Evolutionary conservation across 352 stramenopile species (phyloP), one percentile per base, ranked within the genome.

Genomic region (Pythium periplocum): DNA sequence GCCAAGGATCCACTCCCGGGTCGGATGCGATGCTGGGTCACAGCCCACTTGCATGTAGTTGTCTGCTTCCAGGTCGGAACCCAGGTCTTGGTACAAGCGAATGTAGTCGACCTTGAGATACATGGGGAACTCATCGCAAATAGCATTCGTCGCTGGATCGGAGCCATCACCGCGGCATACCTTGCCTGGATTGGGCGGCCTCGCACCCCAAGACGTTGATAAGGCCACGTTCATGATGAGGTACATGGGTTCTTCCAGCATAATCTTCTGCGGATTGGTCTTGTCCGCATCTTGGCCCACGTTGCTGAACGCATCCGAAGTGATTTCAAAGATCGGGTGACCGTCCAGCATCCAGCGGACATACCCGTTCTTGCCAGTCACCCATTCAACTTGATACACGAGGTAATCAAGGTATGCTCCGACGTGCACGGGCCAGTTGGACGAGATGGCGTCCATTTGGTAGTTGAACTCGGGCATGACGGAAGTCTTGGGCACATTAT

Each of bases 211-310:
- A 44, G 78, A 64, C 6, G 56, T 68, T 26, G 74, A 85, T 44
- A 94, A 61, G 0, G 86, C 86, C 17, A 84, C 90, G 66, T 94
- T 96, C 42, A 96, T 56, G 11, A 96, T 57, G 50, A 96, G 61
- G 59, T 90, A 92, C 64, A 81, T 90, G 2, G 86, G 86, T 62
- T 96, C 86, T 31, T 72, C 60, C 32, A 53, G 41, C 37, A 62
- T 54, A 31, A 66, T 31, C 43, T 64, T 63, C 12, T 38, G 33
- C 12, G 59, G 59, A 31, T 66, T 66, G 52, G 12, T 59, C 31
- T 58, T 41, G 6, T 63, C 45, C 7, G 12, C 33, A 34, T 53
- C 45, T 39, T 64, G 53, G 4, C 42, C 42, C 8, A 61, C 49
- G 42, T 63, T 61, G 17, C 30, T 59, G 38, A 63, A 43, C 26